Conservation (phyloP, 495 filamentous ascomycete genomes). For the Aspergillus ellipticus region DNA sequence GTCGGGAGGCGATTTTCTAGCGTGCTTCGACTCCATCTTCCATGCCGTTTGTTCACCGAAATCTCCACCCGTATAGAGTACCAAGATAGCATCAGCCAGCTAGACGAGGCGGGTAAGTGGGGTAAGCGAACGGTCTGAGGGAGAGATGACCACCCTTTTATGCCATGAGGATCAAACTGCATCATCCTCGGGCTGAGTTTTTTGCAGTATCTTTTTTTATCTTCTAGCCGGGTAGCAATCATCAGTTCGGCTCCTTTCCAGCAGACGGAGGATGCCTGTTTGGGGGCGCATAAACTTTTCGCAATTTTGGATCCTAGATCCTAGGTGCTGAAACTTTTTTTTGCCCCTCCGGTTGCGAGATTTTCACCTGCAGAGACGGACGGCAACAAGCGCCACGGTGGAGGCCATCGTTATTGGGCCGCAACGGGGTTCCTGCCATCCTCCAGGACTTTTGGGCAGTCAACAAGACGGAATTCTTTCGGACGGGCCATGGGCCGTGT, state of each 20-base stretch:
- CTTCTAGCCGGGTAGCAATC: neutral
- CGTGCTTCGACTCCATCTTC: slow-evolving; percentile 18
- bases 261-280: neutral
- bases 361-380: slow-evolving; percentile 11
- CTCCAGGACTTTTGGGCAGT: slow-evolving; percentile 20
- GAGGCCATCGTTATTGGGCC: slow-evolving; percentile 22
- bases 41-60: slow-evolving; percentile 12
- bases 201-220: neutral
- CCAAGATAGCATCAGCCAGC: neutral
- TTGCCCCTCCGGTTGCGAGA: slow-evolving; percentile 15
- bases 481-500: slow-evolving; percentile 6
- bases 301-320: neutral
- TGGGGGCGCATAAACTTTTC: neutral
- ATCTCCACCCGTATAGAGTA: slow-evolving; percentile 9
- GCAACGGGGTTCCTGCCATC: slow-evolving; percentile 12
- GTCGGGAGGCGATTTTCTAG: slow-evolving; percentile 21
- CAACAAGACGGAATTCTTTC: slow-evolving; percentile 3
- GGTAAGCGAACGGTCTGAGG: neutral
- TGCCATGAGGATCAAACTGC: neutral
- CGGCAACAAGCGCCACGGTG: slow-evolving; percentile 12
- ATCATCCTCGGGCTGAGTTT: neutral
- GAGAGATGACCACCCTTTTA: neutral
- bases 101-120: slow-evolving; percentile 4
- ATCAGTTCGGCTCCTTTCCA: neutral
- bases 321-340: slow-evolving; percentile 5